Percentiles rank a stretch among this genome's conserved stretches.
These are phyloP conservation scores for Lactifluus echinatus DNA, from an alignment of 768 basidiomycete genomes.

Conservation along the genomic window DNA sequence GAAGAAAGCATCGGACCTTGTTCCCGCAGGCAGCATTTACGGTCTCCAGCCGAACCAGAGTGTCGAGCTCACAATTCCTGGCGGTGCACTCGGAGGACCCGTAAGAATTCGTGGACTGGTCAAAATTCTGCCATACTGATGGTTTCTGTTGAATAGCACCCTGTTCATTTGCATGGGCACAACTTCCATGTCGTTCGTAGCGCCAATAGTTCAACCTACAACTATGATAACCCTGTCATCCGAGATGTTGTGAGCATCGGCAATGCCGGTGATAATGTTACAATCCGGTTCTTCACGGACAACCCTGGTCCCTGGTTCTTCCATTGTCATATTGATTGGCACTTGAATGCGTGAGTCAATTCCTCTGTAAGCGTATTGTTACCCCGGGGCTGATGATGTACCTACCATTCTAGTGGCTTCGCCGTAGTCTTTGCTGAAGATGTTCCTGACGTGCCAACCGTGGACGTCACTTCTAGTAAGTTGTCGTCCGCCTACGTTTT, in stretches of 20 bases:
- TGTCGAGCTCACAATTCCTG: constrained; percentile 11
- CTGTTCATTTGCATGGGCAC: constrained; percentile 15
- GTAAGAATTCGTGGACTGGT: neutral
- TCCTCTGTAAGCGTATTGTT: neutral
- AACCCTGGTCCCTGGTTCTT: constrained; percentile 26
- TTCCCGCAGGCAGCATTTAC: constrained; percentile 11
- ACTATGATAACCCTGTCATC: constrained; percentile 17
- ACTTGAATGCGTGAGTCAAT: constrained; percentile 14
- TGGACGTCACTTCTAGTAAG: neutral
- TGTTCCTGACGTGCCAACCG: neutral
- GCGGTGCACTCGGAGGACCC: constrained; percentile 1
- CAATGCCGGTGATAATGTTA: constrained; percentile 3
- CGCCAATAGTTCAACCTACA: constrained; percentile 11
- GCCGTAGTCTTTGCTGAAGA: neutral
- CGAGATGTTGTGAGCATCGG: constrained; percentile 20
- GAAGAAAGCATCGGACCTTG: neutral
- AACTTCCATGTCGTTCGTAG: constrained; percentile 21
- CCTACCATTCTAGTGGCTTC: neutral
- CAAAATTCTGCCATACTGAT: neutral
- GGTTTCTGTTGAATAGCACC: neutral
- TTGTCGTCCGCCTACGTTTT: neutral
- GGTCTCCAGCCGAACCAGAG: neutral
- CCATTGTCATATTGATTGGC: constrained; percentile 28
- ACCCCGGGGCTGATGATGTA: neutral
- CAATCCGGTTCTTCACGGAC: constrained; percentile 25